Conservation (phyloP, 2,329 filamentous ascomycete genomes). For the Venturia oleaginea region DNA sequence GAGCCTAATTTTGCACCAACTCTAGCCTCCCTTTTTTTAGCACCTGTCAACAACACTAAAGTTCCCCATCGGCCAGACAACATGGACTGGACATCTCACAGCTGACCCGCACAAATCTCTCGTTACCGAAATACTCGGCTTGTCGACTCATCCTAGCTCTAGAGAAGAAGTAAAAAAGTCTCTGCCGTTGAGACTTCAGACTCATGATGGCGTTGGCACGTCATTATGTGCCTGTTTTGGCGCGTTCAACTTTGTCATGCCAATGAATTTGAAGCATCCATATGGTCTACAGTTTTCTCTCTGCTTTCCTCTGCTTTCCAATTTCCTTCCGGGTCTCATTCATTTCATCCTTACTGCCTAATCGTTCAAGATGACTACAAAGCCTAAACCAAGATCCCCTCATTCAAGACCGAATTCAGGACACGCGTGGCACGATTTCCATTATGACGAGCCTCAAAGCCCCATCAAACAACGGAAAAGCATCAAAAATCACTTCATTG, state of each 20-base stretch:
- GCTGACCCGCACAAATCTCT: not conserved
- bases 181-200: not conserved
- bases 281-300: not conserved
- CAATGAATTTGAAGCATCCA: not conserved
- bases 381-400: not conserved
- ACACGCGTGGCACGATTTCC: not conserved
- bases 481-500: slow-evolving; percentile 32
- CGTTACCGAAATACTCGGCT: not conserved
- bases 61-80: not conserved
- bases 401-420: not conserved
- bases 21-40: not conserved
- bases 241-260: not conserved
- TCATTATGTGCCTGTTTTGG: not conserved
- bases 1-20: not conserved
- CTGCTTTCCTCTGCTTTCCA: not conserved
- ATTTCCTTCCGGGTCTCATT: not conserved
- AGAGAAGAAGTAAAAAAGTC: not conserved
- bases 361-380: not conserved
- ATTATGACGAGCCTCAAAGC: not conserved
- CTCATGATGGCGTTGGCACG: slow-evolving; percentile 2
- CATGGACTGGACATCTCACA: not conserved
- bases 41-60: not conserved
- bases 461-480: not conserved
- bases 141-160: not conserved
- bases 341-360: not conserved